These are phyloP conservation scores for Mucor circinelloides DNA, from an alignment of 371 early-diverging fungal species.

Conservation along the genomic window DNA sequence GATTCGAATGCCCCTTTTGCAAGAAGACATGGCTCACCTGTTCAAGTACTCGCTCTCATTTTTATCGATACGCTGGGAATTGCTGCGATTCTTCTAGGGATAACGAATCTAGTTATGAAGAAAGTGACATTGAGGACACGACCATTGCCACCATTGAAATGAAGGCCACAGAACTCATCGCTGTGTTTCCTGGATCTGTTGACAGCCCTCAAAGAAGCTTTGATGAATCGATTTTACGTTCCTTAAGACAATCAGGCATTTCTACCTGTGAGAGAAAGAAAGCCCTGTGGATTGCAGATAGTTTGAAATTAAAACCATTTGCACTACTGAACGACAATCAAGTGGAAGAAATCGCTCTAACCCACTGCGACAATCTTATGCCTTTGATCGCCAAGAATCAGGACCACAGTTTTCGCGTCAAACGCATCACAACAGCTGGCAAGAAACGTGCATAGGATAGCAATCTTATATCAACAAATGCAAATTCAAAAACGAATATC, in stretches of 20 bases:
- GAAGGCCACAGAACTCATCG: constrained; percentile 14
- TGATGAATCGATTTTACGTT: constrained; percentile 22
- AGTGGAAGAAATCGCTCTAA: constrained; percentile 21
- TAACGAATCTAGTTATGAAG: constrained; percentile 9
- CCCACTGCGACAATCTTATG: constrained; percentile 2
- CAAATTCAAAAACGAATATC: constrained; percentile 16
- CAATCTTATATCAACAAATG: constrained; percentile 16
- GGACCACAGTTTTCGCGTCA: constrained; percentile 15
- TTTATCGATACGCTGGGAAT: constrained; percentile 16
- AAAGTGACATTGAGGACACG: constrained; percentile 20
- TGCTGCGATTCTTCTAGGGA: constrained; percentile 4
- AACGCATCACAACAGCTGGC: constrained; percentile 19
- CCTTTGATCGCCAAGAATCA: constrained; percentile 18
- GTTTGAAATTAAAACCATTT: constrained; percentile 22
- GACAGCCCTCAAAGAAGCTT: constrained; percentile 20
- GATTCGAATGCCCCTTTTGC: constrained; percentile 4
- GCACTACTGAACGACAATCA: constrained; percentile 14
- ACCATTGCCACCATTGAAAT: constrained; percentile 18
- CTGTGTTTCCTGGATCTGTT: constrained; percentile 18
- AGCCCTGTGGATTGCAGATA: constrained; percentile 18
- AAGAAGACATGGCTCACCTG: constrained; percentile 2
- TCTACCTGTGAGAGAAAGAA: constrained; percentile 12
- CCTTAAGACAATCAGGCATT: constrained; percentile 16
- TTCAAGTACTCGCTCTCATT: constrained; percentile 6
- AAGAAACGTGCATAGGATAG: constrained; percentile 12